Evolutionary conservation across 1,139 yeast genomes (phyloP), one percentile per base, ranked within the genome.

Genomic region (Debaryomyces sp.): DNA sequence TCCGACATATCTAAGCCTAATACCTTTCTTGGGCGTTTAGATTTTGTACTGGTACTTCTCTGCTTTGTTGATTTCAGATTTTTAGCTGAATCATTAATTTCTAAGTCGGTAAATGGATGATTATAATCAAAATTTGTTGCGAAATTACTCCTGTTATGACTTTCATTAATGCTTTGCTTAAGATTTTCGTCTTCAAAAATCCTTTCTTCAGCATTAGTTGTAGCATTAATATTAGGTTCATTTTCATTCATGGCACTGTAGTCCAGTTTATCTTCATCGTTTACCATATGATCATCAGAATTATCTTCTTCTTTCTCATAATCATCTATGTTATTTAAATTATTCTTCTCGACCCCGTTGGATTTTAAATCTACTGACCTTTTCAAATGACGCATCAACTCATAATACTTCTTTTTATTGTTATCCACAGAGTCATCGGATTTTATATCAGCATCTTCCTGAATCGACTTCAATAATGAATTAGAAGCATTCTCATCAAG

Each of bases 1-100:
- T 60, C 64, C 18, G 57, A 51, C n/a, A 63, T 48, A 26, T 64
- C 67, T 35, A 66, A 52, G 1, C 69, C 67, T 24, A 59, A 47
- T 1, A 64, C 44, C 45, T 46, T 56, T 30, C 50, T 50, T 17
- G 46, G 46, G 7, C 18, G 33, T 35, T 32, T 29, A n/a, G 38
- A 42, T 35, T 34, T 40, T 22, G 9, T 9, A 9, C 13, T 21
- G 18, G 18, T 30, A 10, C 21, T 9, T 34, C n/a, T 15, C 39
- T 50, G 15, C 29, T 33, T 12, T 10, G 8, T 15, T 3, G 10
- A 32, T 30, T 5, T 13, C 17, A 30, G 15, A n/a, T 30, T 4
- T n/a, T 6, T 30, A 15, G 15, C 9, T 9, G 29, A 15, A 15
- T 32, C 5, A 7, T 32, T 15, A 17, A 32, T 8, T 13, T 30